Evolutionary conservation across 2,329 filamentous ascomycete genomes (phyloP).

Genomic region (Aureobasidium sp.): DNA sequence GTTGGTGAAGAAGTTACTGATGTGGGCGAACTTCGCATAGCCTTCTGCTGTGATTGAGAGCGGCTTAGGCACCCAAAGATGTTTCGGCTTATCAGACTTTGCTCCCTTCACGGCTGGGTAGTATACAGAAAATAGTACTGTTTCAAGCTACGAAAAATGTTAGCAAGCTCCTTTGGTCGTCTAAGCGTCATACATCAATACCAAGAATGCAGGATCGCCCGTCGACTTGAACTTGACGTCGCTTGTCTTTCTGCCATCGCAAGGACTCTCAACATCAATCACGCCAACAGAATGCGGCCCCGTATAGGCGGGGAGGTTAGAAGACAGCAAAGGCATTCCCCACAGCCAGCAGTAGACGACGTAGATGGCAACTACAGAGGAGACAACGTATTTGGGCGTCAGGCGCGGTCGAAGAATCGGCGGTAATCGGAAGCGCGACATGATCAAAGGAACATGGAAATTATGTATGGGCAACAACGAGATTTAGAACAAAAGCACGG

Average conservation of each 20-base stretch:
- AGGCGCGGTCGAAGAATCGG: slow-evolving; percentile 18
- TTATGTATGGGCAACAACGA: neutral
- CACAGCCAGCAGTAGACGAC: slow-evolving; percentile 31
- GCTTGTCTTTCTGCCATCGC: slow-evolving; percentile 29
- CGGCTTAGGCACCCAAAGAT: slow-evolving; percentile 38
- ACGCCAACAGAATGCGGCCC: slow-evolving; percentile 37
- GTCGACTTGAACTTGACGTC: slow-evolving; percentile 32
- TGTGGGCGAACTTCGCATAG: slow-evolving; percentile 35
- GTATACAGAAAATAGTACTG: slow-evolving; percentile 38
- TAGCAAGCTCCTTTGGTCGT: neutral
- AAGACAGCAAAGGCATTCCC: slow-evolving; percentile 35
- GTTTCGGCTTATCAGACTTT: slow-evolving; percentile 22
- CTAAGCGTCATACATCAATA: neutral
- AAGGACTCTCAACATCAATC: slow-evolving; percentile 36
- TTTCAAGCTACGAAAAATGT: slow-evolving; percentile 26
- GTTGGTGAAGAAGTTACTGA: slow-evolving; percentile 30
- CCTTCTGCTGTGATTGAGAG: slow-evolving; percentile 36
- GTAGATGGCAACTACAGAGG: slow-evolving; percentile 19
- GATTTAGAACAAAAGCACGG: slow-evolving; percentile 2
- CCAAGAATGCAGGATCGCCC: slow-evolving; percentile 34
- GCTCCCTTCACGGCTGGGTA: slow-evolving; percentile 32
- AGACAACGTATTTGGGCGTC: slow-evolving; percentile 18
- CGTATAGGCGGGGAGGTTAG: slow-evolving; percentile 34
- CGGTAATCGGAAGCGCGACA: slow-evolving; percentile 3
- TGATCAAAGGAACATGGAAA: neutral